Base-by-base conservation (phyloP, 2,329 filamentous ascomycete genomes). In the Trichoderma oligosporum region DNA sequence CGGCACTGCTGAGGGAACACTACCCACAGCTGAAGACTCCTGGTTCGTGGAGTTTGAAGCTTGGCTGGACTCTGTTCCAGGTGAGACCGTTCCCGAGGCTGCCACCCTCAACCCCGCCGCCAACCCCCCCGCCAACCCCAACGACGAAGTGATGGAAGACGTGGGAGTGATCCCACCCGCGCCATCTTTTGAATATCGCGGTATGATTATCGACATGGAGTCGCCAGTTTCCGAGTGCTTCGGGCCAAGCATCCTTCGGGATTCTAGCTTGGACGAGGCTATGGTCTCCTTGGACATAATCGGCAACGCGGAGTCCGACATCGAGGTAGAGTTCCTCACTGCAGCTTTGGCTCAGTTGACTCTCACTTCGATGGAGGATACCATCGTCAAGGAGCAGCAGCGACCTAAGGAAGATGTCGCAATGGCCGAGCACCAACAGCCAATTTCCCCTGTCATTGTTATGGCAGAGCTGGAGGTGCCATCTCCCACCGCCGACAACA, bases 321-420 rank as follows among this genome's bases (percentile, higher is more conserved):
- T 27, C 29, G 45, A 51, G 20, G 54, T 51, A 51, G 54, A 57
- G 54, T 42, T 41, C 14, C 24, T 57, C 7, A 51, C 54, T 49
- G 54, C 45, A 51, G 54, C 54, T 57, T 20, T 57, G 12, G 54
- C 54, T 38, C 54, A 49, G 54, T 51, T 51, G 29, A 20, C 36
- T 51, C 29, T 51, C 31, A 36, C 36, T 14, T 35, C 25, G 11
- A 14, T 42, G 24, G 36, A 52, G 25, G 45, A 57, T 39, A 35
- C 31, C 51, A 42, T 27, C 41, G 38, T 45, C 41, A n/a, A 20
- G 31, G 51, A 55, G 22, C 41, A 46, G 51, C 51, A 55, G 25
- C 51, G 9, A 22, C 25, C 29, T 31, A 20, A 38, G 51, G 51
- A 55, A 46, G 41, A 55, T 46, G 51, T 46, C 51, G 22, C 7